Evolutionary conservation across 345 rosid genomes (phyloP).

Genomic region (Psidium guajava): DNA sequence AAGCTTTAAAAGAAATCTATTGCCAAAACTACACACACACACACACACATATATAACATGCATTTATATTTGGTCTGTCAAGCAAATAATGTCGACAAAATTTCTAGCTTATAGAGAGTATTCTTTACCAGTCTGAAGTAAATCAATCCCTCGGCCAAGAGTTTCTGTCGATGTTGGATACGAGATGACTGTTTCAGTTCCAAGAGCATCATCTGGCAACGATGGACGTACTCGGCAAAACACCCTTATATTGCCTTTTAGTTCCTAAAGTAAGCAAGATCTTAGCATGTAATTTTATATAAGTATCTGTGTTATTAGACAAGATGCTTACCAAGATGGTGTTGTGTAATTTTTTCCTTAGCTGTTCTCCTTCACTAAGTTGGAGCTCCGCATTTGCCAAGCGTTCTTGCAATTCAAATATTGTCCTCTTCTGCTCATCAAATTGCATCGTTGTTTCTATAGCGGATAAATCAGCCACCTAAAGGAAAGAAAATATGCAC

Average conservation of each 20-base stretch:
- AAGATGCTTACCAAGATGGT: conserved; percentile 54
- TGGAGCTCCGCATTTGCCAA: conserved; percentile 49
- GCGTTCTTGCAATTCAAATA: conserved; percentile 38
- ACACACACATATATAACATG: background rate
- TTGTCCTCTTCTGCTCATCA: conserved; percentile 35
- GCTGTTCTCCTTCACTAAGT: conserved; percentile 62
- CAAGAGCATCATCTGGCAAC: conserved; percentile 63
- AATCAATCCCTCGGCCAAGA: conserved; percentile 70
- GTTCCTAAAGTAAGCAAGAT: conserved; percentile 36
- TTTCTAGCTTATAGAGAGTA: background rate
- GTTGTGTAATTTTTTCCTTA: conserved; percentile 79
- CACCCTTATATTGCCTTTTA: conserved; percentile 95
- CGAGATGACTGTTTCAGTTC: conserved; percentile 42
- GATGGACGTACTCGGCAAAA: conserved; percentile 90
- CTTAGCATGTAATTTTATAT: background rate
- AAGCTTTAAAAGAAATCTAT: background rate
- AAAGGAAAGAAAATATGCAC: background rate
- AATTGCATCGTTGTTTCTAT: conserved; percentile 35
- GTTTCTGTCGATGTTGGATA: conserved; percentile 66
- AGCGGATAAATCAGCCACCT: conserved; percentile 53
- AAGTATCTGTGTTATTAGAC: background rate
- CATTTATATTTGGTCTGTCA: background rate
- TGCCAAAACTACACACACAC: background rate
- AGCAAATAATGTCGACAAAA: background rate
- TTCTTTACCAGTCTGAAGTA: conserved; percentile 63